A percentile compares a stretch with the other conserved stretches of the same genome.
phyloP scores from a whole-genome alignment of 345 rosid genomes.

The sweet orange (Citrus sinensis) region DVS_A1.0 CM039165.1:28957501-28958000 shows the following conservation, averaged over 20 bases:
- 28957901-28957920: no score
- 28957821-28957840: no score
- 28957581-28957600: conserved; percentile 38
- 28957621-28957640: conserved; percentile 57
- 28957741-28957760: background rate
- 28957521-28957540: background rate
- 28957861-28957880: no score
- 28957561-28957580: background rate
- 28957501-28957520: background rate
- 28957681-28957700: background rate
- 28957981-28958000: no score
- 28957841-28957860: no score
- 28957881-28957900: no score
- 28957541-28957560: background rate
- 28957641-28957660: conserved; percentile 41
- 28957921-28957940: no score
- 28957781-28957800: no score
- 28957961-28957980: no score
- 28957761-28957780: background rate
- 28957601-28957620: conserved; percentile 38
- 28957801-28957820: no score
- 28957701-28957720: conserved; percentile 6
- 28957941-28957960: no score
- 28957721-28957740: background rate
- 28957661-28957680: conserved; percentile 31